Base-by-base conservation (phyloP, 164 flowering plant genomes). In the Piper longum region DNA sequence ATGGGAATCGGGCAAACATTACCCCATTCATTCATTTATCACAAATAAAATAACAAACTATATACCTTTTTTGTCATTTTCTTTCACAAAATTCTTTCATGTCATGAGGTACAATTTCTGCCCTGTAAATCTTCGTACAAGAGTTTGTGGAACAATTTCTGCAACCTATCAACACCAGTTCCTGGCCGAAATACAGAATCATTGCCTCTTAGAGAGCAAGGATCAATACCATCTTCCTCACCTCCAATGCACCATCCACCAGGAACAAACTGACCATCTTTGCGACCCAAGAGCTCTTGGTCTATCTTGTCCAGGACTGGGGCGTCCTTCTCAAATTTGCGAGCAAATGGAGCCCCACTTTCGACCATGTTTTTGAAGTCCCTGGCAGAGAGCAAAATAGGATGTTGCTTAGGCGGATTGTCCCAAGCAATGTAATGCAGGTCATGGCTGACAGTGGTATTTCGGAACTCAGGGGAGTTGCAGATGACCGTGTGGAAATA, bases 351-450 rank as follows among this genome's bases (percentile, higher is more conserved):
- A 0, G 99, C 95, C 5, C 89, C 86, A 71, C 96, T 87, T 68
- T 85, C 70, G 3, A 95, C 90, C 95, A 95, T 91, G 54, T 81
- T 76, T 54, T 76, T 73, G 54, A 81, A 87, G 68, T 95, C 89
- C 69, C 84, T 88, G 61, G 78, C 74, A 1, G 97, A 64, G 66
- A 91, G 74, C 7, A 78, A 56, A 54, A 68, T 67, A 4, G 99
- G 99, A 68, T 93, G 99, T 74, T 93, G 99, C 78, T 86, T 93
- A 0, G 99, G 99, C 70, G 99, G 99, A 71, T 19, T 83, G 81
- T 90, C 99, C 99, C 99, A 93, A 42, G 97, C 91, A 65, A 93
- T 93, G 76, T 88, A 93, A 77, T 93, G 99, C 16, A 93, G 90
- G 72, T 93, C 99, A 66, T 93, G 97, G 75, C 86, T 74, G 36